Base-by-base conservation (phyloP, 78 protist species). In the Diacronema lutheri region DNA sequence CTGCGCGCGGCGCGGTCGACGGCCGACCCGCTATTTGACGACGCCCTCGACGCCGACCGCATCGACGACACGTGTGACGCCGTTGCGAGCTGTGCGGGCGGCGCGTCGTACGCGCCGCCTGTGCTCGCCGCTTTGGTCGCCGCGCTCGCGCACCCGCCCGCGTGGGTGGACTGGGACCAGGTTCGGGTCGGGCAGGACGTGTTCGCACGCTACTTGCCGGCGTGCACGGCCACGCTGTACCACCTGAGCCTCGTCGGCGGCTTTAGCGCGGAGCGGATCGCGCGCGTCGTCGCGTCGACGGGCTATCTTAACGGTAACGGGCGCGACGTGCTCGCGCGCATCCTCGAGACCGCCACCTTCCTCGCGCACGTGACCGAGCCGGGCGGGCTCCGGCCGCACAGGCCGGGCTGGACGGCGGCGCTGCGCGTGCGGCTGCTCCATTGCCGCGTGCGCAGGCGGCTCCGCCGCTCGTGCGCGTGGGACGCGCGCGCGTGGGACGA, bases 371-470 rank as follows among this genome's bases (percentile, higher is more conserved):
- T 5, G 23, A 55, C 13, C 31, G 26, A 6, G 38, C 29, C 7
- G 20, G 82, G 41, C 40, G 44, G 65, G n/a, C 65, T 76, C 9
- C 82, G 60, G 4, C 82, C 82, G 44, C 5, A 9, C 33, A 6
- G 57, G 19, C 57, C 0, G 29, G 85, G 87, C 57, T 83, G 87
- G 87, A 1, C 0, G 31, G 1, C 87, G 21, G 72, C 40, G 41
- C 16, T 68, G 37, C 77, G 87, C 10, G 87, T 83, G 29, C 74
- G 87, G 37, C 9, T 33, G 33, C 79, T 83, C 37, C 87, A 83
- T 25, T 78, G 60, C 26, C 14, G 9, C n/a, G 87, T 83, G 35
- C 33, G 87, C 35, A 3, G 79, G 64, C 77, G 87, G 41, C 60
- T 83, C 37, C 16, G 10, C 41, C 44, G 38, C 25, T 21, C 26